Evolutionary conservation across 1,284 basidiomycete genomes (phyloP), one percentile per base, ranked within the genome.

Genomic region (Tremellales sp.): DNA sequence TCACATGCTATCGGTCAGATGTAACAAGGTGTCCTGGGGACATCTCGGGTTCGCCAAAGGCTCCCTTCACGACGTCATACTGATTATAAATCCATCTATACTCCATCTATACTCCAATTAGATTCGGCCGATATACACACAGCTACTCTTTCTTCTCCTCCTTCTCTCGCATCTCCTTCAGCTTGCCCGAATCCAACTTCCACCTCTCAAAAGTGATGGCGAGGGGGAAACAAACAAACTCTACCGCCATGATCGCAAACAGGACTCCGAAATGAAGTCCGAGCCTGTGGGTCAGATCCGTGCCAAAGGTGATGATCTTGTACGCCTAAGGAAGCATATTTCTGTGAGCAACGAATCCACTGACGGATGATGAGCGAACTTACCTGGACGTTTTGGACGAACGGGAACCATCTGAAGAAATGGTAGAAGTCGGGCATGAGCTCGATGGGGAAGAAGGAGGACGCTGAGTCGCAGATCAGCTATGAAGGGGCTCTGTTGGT

Each of bases 271-370:
- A 66, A 35, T 65, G 60, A 4, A 59, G 32, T n/a, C 63, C 66
- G 8, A 67, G 53, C 5, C 58, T 47, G 34, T 59, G 56, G 8
- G 55, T 53, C 16, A 53, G 48, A 21, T 63, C 43, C 3, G 62
- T 63, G n/a, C 60, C 64, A 45, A 59, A 66, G 7, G 58, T 50
- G 41, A 67, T 67, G 52, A 67, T 67, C 47, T 67, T 67, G 56
- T 58, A 67, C 10, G 48, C 64, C 53, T 52, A 32, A 22, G 13
- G 1, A 14, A 33, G 29, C n/a, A n/a, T n/a, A n/a, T n/a, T 36
- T 8, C 8, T 9, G 16, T 9, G 34, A 36, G 34, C 9, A 14
- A 36, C 8, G 34, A 21, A 36, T 9, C 9, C 8, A 18, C 9
- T 18, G 18, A 36, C 22, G 9, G 22, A 18, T 16, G 34, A 36